Conservation (phyloP, 1,139 yeast species). For the Debaryomycetaceae sp. region DNA sequence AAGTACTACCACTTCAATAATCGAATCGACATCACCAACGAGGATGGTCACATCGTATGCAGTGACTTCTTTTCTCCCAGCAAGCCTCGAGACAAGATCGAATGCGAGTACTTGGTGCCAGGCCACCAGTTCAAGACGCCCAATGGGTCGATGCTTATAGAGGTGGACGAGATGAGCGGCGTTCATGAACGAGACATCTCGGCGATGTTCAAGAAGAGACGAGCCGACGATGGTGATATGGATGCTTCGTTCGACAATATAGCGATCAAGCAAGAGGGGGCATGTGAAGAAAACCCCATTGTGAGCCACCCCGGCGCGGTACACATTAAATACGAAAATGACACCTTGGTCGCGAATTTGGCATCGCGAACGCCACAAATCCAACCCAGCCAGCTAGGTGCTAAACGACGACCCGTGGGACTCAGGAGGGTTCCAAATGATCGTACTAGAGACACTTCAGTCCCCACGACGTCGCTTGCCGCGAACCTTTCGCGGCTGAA, state of each 20-base stretch:
- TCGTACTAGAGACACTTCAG: too few species aligned
- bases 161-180: conserved; percentile 13
- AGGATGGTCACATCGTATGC: conserved; percentile 31
- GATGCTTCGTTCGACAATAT: too few species aligned
- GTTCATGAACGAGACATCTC: conserved; percentile 16
- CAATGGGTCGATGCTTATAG: conserved; percentile 13
- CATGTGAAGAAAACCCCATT: too few species aligned
- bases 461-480: too few species aligned
- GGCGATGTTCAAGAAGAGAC: too few species aligned
- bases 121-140: conserved; percentile 16
- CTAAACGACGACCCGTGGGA: conserved; percentile 5
- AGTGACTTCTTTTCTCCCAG: conserved; percentile 25
- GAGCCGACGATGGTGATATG: too few species aligned
- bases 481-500: too few species aligned
- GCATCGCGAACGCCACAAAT: not conserved
- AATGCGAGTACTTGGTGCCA: conserved; percentile 10
- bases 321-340: conserved; percentile 5
- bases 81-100: conserved; percentile 11
- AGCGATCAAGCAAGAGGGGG: too few species aligned
- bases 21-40: conserved; percentile 40
- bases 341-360: not conserved
- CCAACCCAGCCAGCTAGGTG: conserved; percentile 1
- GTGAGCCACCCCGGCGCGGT: too few species aligned
- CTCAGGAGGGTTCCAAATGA: conserved; percentile 4
- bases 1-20: conserved; percentile 45